Base-by-base conservation (phyloP, 768 basidiomycete genomes). In the Tylopilus intermedius region DNA sequence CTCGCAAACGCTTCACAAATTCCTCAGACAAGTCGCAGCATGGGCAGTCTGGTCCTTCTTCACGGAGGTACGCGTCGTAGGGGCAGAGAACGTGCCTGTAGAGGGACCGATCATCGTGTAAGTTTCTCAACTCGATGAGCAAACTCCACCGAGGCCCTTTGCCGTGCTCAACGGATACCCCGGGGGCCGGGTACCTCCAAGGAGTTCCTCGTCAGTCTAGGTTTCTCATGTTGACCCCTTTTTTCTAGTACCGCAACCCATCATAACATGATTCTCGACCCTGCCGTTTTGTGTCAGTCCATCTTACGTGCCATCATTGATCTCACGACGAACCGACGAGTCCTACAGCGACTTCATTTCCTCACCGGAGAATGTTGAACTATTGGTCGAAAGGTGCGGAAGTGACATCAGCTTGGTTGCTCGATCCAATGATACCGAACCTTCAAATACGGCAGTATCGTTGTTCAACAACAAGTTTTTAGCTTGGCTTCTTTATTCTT, bases 241-340 rank as follows among this genome's bases (percentile, higher is more conserved):
- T 51, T 51, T 51, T 55, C 45, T 65, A 92, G 90, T 37, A 81
- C 87, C 3, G 87, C 85, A 40, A 90, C 89, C 4, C 94, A 96
- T 66, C 88, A 93, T 63, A 97, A 96, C 68, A 95, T 94, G 93
- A 93, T 91, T 78, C 78, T 95, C 32, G 92, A 94, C 72, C 90
- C 90, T 22, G 82, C 82, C 35, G 72, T 89, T 51, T 74, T 94
- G 18, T 91, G 90, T 93, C 67, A 68, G 85, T 77, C 46, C 30
- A 37, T 52, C 46, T 57, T 47, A 52, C 48, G 49, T 51, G 49
- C 54, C 44, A 26, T 48, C 45, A 45, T 57, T 55, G 47, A 56
- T 62, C 51, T 38, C 38, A 27, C 55, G 51, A 53, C 58, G 54
- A 53, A 33, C 52, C 57, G 15, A 53, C 60, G 49, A 60, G 58